Base-by-base conservation (phyloP, 441 rosid species). In the Syzygium malaccense region DNA sequence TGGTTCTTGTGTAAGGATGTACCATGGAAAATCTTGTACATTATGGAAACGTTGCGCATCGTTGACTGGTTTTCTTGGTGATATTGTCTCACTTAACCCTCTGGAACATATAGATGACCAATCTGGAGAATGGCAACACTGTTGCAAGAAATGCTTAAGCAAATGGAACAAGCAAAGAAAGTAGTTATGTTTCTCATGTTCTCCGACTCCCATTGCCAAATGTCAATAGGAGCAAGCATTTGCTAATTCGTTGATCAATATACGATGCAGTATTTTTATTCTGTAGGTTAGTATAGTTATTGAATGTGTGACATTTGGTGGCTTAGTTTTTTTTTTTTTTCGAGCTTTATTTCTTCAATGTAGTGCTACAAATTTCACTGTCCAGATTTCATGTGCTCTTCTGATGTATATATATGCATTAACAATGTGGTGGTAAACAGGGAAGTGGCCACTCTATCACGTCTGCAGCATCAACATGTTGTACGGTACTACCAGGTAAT, bases 391-490 rank as follows among this genome's bases (percentile, higher is more conserved):
- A 60, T 58, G 56, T 68, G 55, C 53, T 49, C 48, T 80, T 49
- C 56, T 88, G 79, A 57, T 88, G 26, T 83, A 30, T 48, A 25
- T 60, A 18, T 20, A 41, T 48, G 49, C 80, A 14, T 51, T 58
- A 83, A 55, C 28, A 56, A 33, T 57, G 18, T 37, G 80, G 19
- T 80, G 32, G 26, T 86, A 87, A 90, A 91, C 92, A 98, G 99
- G 95, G 99, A 98, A 93, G 99, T 98, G 89, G 97, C 99, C 23
- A 98, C 99, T 58, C 98, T 98, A 88, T 96, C 99, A 19, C 99
- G 99, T 85, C 94, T 98, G 92, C 99, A 98, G 89, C 99, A 98
- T 96, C 99, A 93, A 49, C 99, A 98, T 94, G 99, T 98, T 88
- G 99, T 98, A 86, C 99, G 99, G 66, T 98, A 98, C 92, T 98